phyloP scores from a whole-genome alignment of 257 asterid species.

The Linderniella brevidens region DNA sequence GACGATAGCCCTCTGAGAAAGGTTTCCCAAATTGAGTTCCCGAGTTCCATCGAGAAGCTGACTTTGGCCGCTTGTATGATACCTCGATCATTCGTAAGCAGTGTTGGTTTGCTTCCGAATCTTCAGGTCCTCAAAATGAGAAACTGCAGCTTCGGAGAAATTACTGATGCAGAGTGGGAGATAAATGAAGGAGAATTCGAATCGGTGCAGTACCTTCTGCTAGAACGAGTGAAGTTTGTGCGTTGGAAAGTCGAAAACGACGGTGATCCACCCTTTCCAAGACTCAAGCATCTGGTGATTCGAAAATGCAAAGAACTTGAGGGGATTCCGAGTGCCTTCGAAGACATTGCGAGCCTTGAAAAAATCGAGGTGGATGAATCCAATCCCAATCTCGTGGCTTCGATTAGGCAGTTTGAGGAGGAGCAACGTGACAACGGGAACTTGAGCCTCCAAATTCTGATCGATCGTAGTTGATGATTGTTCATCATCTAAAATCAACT shows the following conservation, averaged over 20 bases:
- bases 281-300: conserved; percentile 1
- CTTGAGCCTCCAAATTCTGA: neutral
- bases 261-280: neutral
- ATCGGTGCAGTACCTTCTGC: neutral
- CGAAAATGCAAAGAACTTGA: neutral
- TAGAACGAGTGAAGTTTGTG: neutral
- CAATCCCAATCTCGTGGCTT: neutral
- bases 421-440: conserved; percentile 1
- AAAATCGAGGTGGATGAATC: neutral
- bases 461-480: neutral
- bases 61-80: neutral
- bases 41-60: neutral
- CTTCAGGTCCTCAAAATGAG: conserved; percentile 1
- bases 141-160: neutral
- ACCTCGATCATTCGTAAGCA: neutral
- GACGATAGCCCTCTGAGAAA: too few relatives aligned
- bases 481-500: too few relatives aligned
- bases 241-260: neutral
- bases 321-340: neutral
- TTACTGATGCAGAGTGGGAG: neutral
- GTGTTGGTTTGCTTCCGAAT: neutral
- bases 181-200: neutral
- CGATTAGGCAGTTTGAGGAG: neutral
- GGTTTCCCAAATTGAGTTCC: too few relatives aligned
- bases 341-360: neutral